Evolutionary conservation across 306 rosid species (phyloP), one percentile per base, ranked within the genome.

Genomic region (Sicyos edulis): DNA sequence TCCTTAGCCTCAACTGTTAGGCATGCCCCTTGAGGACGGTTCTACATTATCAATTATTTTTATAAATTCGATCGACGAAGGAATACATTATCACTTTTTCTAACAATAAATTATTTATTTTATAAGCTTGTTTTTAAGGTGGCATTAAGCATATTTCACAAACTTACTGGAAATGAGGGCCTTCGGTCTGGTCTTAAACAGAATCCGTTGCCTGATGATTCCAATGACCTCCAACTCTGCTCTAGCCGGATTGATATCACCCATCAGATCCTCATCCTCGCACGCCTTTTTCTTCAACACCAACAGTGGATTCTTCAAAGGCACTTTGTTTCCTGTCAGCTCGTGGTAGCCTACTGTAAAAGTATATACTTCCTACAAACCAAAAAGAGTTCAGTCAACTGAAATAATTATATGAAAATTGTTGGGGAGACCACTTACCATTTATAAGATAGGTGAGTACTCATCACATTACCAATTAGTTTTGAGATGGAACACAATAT

Each of bases 151-250:
- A 29, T 14, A 6, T 24, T 59, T 2, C 7, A 59, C 20, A 14
- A 16, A 29, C 88, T 86, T 82, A 86, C 96, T 88, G 71, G 98
- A 90, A 78, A 93, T 90, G 45, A 93, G 80, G 77, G 91, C 96
- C 77, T 78, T 88, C 5, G 98, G 98, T 78, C 96, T 87, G 76
- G 80, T 87, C 82, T 91, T 93, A 92, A 93, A 90, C 81, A 93
- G 55, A 83, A 90, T 87, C 80, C 82, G 79, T 49, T 85, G 90
- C 58, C 96, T 79, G 64, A 90, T 84, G 72, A 93, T 77, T 75
- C 97, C 98, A 55, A 87, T 64, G 69, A 90, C 98, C 67, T 87
- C 83, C 71, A 93, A 78, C 59, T 88, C 95, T 16, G 82, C 88
- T 54, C 47, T 24, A 7, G 78, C 19, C 12, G 76, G 58, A 73